These are phyloP conservation scores for Sarcodon aspratus DNA, from an alignment of 768 basidiomycete genomes.

Conservation along the genomic window DNA sequence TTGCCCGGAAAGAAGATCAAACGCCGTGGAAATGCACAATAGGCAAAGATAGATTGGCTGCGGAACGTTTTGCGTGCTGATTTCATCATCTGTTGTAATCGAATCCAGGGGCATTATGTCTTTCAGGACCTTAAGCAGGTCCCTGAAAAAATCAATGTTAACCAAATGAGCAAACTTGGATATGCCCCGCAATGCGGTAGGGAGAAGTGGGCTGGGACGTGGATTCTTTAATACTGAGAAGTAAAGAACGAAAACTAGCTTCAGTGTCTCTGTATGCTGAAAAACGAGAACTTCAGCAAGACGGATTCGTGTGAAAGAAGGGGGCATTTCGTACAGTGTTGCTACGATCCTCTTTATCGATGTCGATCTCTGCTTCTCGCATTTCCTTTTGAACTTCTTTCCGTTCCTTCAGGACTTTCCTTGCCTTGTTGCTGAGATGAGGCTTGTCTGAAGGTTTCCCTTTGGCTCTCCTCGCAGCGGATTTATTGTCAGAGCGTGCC, in stretches of 20 bases:
- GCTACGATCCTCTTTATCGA: slow-evolving; percentile 85
- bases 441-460: slow-evolving; percentile 49
- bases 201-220: slow-evolving; percentile 64
- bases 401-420: slow-evolving; percentile 76
- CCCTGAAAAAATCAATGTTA: slow-evolving; percentile 97
- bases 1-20: slow-evolving; percentile 93
- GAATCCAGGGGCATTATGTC: slow-evolving; percentile 39
- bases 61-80: slow-evolving; percentile 31
- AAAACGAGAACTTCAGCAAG: slow-evolving; percentile 4
- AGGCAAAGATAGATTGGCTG: slow-evolving; percentile 33
- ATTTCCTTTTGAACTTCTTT: slow-evolving; percentile 88
- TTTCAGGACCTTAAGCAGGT: slow-evolving; percentile 81
- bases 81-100: slow-evolving; percentile 6
- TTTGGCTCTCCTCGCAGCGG: slow-evolving; percentile 32
- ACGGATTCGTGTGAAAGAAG: slow-evolving; percentile 1
- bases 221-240: slow-evolving; percentile 91
- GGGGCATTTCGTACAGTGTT: slow-evolving; percentile 45
- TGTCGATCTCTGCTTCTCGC: slow-evolving; percentile 87
- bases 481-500: not conserved
- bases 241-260: slow-evolving; percentile 93
- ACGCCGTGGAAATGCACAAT: slow-evolving; percentile 90
- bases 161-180: slow-evolving; percentile 92
- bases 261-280: slow-evolving; percentile 96
- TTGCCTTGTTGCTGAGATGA: slow-evolving; percentile 88
- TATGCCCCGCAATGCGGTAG: slow-evolving; percentile 84